These are phyloP conservation scores for Fusarium staphyleae DNA, from an alignment of 2,329 filamentous ascomycete species.

Conservation along the genomic window DNA sequence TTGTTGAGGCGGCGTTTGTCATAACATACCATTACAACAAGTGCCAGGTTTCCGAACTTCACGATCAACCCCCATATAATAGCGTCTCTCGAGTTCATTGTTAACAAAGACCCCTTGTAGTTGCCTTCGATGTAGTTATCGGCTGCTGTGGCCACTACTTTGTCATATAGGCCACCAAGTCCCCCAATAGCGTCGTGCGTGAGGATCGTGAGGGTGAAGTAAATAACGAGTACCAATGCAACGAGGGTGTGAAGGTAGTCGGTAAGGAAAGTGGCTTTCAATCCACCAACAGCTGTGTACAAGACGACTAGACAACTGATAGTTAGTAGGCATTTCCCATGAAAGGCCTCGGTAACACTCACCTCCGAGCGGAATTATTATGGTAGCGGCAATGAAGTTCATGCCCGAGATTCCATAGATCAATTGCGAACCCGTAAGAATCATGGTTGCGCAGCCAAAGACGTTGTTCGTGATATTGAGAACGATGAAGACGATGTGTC, in stretches of 20 bases:
- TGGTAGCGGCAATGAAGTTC: too few species aligned
- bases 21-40: too few species aligned
- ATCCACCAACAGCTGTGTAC: slow-evolving; percentile 51
- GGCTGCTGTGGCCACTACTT: too few species aligned
- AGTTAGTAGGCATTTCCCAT: slow-evolving; percentile 56
- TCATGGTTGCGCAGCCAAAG: slow-evolving; percentile 61
- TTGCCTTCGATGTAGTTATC: too few species aligned
- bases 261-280: slow-evolving; percentile 54
- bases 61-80: too few species aligned
- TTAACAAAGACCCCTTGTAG: too few species aligned
- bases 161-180: slow-evolving; percentile 57
- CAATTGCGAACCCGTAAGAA: too few species aligned
- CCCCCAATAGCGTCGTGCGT: slow-evolving; percentile 56
- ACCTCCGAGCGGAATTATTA: too few species aligned
- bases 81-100: too few species aligned
- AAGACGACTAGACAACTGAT: slow-evolving; percentile 49
- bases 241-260: slow-evolving; percentile 63
- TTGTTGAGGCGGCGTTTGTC: too few species aligned
- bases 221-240: slow-evolving; percentile 60
- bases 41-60: too few species aligned
- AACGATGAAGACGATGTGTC: slow-evolving; percentile 60
- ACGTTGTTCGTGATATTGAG: slow-evolving; percentile 62
- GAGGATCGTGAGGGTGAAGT: slow-evolving; percentile 56
- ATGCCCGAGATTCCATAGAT: too few species aligned
- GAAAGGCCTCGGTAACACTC: slow-evolving; percentile 58